phyloP scores from a whole-genome alignment of 371 early-diverging fungal species.

The Mucor indicus region DNA sequence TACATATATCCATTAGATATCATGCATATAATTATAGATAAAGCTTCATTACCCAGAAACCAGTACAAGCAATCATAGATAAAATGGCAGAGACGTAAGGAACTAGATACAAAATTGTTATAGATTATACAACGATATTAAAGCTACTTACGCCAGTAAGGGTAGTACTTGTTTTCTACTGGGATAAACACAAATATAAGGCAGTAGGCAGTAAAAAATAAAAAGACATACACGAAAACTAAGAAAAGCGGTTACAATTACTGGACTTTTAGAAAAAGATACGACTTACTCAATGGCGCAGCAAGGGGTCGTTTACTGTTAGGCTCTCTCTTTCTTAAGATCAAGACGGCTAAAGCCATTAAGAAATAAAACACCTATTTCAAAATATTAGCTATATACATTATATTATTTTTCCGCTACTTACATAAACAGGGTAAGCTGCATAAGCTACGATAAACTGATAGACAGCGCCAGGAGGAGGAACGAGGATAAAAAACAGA shows the following conservation, averaged over 20 bases:
- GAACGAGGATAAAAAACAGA: conserved; percentile 31
- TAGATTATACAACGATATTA: no score
- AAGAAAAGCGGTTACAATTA: not conserved
- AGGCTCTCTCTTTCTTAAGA: conserved; percentile 36
- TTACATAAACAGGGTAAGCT: conserved; percentile 39
- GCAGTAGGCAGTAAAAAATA: conserved; percentile 30
- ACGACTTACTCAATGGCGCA: conserved; percentile 26
- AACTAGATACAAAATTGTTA: conserved; percentile 20
- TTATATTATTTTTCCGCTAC: not conserved
- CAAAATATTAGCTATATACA: not conserved
- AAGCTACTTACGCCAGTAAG: conserved; percentile 39
- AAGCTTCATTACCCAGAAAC: conserved; percentile 31
- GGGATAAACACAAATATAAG: conserved; percentile 46
- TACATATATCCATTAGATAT: no score
- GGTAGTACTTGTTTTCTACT: conserved; percentile 33
- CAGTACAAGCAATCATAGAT: conserved; percentile 25
- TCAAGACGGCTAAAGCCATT: conserved; percentile 28
- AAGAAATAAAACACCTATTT: conserved; percentile 35
- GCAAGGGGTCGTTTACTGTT: conserved; percentile 29
- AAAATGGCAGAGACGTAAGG: conserved; percentile 36
- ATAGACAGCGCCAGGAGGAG: conserved; percentile 41
- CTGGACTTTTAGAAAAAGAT: no score
- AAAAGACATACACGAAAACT: conserved; percentile 28
- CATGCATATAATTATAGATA: not conserved
- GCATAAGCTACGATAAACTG: conserved; percentile 40